Conservation (phyloP, 2,329 filamentous ascomycete species). For the Fusarium neocosmosporiellum region DNA sequence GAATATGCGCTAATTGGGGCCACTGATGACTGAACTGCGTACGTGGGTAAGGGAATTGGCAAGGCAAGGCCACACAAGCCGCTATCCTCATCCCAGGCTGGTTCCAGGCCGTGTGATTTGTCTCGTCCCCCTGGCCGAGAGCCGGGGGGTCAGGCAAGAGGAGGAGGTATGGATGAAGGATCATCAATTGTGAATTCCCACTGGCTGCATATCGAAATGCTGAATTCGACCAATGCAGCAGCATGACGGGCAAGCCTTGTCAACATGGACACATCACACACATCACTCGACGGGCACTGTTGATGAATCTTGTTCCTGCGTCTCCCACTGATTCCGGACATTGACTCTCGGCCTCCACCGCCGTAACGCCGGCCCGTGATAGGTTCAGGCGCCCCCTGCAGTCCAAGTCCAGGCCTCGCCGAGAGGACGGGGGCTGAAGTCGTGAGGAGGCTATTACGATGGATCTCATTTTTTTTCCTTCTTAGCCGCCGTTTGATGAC, state of each 20-base stretch:
- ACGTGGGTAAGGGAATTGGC: constrained; percentile 21
- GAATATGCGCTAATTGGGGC: constrained; percentile 26
- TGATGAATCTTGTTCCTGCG: constrained; percentile 12
- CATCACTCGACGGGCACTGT: background rate
- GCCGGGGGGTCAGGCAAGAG: background rate
- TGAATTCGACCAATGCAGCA: constrained; percentile 4
- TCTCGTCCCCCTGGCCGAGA: constrained; percentile 1
- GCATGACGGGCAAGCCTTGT: background rate
- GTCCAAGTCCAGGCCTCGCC: constrained; percentile 1
- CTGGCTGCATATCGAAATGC: constrained; percentile 4
- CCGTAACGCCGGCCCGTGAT: constrained; percentile 17
- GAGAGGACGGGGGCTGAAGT: constrained; percentile 11
- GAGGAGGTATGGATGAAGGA: constrained; percentile 7
- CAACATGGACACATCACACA: constrained; percentile 2
- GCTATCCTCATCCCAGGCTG: constrained; percentile 23
- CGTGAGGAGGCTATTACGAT: background rate
- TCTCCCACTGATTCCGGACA: constrained; percentile 1
- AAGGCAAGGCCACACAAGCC: constrained; percentile 21
- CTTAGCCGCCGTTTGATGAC: constrained; percentile 22
- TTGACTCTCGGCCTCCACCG: background rate
- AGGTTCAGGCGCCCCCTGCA: constrained; percentile 11
- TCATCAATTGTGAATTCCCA: constrained; percentile 1
- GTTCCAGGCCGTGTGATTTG: constrained; percentile 11
- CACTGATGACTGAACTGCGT: background rate
- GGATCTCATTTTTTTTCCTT: constrained; percentile 2